phyloP scores from a whole-genome alignment of 2,329 filamentous ascomycete species.

The Boeremia lycopersici region DNA sequence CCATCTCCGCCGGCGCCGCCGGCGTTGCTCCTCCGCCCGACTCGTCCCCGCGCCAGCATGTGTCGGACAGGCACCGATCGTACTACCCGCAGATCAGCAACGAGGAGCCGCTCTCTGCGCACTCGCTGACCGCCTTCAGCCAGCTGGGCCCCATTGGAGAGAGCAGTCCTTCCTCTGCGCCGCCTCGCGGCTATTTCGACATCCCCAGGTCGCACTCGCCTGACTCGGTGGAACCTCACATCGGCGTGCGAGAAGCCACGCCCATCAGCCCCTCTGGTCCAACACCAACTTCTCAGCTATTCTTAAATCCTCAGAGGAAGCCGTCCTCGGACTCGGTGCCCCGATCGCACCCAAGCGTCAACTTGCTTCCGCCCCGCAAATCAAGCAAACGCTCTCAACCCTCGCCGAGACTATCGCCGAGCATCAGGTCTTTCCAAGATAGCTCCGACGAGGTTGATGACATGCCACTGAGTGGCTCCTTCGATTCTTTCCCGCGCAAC shows the following conservation, averaged over 20 bases:
- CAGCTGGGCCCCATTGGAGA: slow-evolving; percentile 46
- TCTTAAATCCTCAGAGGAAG: slow-evolving; percentile 46
- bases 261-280: slow-evolving; percentile 47
- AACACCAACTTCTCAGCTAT: slow-evolving; percentile 41
- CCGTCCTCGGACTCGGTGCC: slow-evolving; percentile 47
- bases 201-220: slow-evolving; percentile 54
- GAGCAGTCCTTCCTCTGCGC: slow-evolving; percentile 24
- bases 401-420: slow-evolving; percentile 49
- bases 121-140: slow-evolving; percentile 37
- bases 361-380: slow-evolving; percentile 50
- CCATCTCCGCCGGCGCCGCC: slow-evolving; percentile 18
- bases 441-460: slow-evolving; percentile 75
- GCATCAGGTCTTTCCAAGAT: slow-evolving; percentile 54
- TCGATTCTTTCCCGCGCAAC: slow-evolving; percentile 66
- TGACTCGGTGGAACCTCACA: slow-evolving; percentile 51
- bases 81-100: slow-evolving; percentile 44
- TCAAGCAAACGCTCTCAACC: slow-evolving; percentile 42
- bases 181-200: slow-evolving; percentile 52
- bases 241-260: slow-evolving; percentile 52
- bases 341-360: slow-evolving; percentile 31
- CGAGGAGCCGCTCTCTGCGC: slow-evolving; percentile 36
- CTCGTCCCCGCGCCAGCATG: slow-evolving; percentile 36
- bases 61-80: slow-evolving; percentile 44
- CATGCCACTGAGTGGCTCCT: slow-evolving; percentile 61
- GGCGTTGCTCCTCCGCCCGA: slow-evolving; percentile 27